These are phyloP conservation scores for Gyrodon lividus DNA, from an alignment of 768 basidiomycete species.

Conservation along the genomic window DNA sequence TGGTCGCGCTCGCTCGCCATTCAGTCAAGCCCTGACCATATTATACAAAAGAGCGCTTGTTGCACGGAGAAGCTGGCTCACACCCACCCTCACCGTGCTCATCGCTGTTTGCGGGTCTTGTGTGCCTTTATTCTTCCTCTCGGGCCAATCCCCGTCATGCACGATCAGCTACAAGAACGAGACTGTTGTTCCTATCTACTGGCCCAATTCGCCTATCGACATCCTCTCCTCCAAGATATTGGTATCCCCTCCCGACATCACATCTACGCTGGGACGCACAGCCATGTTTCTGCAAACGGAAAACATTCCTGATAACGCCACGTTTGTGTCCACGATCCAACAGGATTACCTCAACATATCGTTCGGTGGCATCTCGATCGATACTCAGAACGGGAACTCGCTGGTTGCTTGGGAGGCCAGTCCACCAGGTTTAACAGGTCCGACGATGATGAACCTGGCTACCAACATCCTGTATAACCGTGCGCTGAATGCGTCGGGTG, in stretches of 20 bases:
- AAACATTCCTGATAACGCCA: constrained; percentile 53
- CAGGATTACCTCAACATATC: constrained; percentile 54
- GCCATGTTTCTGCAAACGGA: constrained; percentile 35
- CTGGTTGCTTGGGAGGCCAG: constrained; percentile 73
- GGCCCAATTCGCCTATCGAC: constrained; percentile 46
- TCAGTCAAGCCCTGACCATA: constrained; percentile 68
- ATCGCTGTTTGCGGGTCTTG: constrained; percentile 62
- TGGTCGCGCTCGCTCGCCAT: constrained; percentile 54
- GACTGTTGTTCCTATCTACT: constrained; percentile 48
- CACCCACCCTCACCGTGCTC: constrained; percentile 51
- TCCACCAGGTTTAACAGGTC: constrained; percentile 56
- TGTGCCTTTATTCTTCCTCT: constrained; percentile 66
- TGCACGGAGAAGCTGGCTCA: constrained; percentile 65
- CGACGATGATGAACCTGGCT: constrained; percentile 63
- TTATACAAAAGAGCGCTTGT: constrained; percentile 70
- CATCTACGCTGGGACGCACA: constrained; percentile 44
- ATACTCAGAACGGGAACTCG: constrained; percentile 46
- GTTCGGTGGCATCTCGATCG: constrained; percentile 67
- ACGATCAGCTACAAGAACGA: constrained; percentile 36
- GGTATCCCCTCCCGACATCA: constrained; percentile 54
- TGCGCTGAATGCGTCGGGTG: constrained; percentile 54
- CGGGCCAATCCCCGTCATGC: constrained; percentile 52
- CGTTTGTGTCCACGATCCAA: constrained; percentile 55
- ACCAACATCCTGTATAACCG: constrained; percentile 66
- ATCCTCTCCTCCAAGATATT: constrained; percentile 41